These are phyloP conservation scores for Puccinia novopanici DNA, from an alignment of 1,284 basidiomycete species.

Conservation along the genomic window DNA sequence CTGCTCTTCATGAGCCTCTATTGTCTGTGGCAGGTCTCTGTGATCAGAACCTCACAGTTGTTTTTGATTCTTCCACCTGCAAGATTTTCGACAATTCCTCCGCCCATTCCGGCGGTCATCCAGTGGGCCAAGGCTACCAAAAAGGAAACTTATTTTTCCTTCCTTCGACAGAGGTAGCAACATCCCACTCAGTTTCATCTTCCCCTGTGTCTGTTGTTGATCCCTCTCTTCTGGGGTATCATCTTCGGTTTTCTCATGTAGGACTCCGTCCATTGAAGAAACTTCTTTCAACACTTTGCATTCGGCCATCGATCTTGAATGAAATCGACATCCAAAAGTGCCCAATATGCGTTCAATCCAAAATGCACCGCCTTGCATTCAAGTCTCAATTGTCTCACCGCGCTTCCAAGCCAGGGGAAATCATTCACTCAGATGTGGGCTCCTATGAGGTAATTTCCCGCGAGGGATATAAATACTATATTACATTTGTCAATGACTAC, in stretches of 20 bases:
- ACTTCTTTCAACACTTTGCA: not conserved
- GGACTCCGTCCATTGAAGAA: conserved; percentile 7
- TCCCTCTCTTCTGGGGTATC: not conserved
- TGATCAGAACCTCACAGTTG: not conserved
- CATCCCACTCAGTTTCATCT: not conserved
- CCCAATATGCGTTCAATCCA: not conserved
- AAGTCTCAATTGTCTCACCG: not conserved
- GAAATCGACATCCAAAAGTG: conserved; percentile 11
- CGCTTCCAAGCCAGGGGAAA: too few relatives aligned
- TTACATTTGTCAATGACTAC: conserved; percentile 12
- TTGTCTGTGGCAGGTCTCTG: not conserved
- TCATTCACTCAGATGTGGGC: conserved; percentile 24
- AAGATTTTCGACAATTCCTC: not conserved
- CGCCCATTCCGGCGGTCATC: not conserved
- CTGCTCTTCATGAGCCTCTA: not conserved
- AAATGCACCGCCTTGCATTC: not conserved
- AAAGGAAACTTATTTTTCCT: not conserved
- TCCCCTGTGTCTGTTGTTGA: not conserved
- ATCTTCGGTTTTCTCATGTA: not conserved
- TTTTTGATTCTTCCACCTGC: not conserved
- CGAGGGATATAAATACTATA: not conserved
- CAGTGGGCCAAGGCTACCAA: not conserved
- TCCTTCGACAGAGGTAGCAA: not conserved
- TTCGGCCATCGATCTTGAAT: not conserved
- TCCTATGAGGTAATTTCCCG: not conserved